Percentiles rank a stretch among this genome's conserved stretches.
Evolutionary conservation across 345 rosid genomes (phyloP).

Genomic region (Rhodamnia argentea): DNA sequence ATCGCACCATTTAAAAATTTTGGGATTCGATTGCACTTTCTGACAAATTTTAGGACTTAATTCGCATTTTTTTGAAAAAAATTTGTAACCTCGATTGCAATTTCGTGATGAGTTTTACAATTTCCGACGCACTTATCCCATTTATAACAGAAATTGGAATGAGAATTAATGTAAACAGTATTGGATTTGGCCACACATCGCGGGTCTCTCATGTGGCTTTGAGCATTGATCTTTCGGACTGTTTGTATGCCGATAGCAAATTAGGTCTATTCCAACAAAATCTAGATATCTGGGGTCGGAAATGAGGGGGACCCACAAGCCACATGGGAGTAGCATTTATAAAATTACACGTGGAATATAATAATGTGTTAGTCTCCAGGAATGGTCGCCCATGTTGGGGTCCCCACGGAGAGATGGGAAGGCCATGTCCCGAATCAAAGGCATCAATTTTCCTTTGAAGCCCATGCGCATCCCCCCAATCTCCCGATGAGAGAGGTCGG

Average conservation of each 20-base stretch:
- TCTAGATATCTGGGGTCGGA: background rate
- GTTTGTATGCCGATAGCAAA: background rate
- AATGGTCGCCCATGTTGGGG: background rate
- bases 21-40: background rate
- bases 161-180: background rate
- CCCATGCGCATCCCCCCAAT: background rate
- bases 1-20: background rate
- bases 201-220: background rate
- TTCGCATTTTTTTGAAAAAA: no score
- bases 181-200: background rate
- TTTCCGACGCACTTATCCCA: no score
- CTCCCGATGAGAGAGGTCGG: background rate
- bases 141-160: background rate
- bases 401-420: background rate
- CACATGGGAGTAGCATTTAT: background rate
- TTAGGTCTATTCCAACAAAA: background rate
- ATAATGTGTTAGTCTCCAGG: background rate
- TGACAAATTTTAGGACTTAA: background rate
- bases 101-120: background rate
- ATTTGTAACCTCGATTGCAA: background rate
- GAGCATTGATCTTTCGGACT: background rate
- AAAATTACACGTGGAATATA: background rate
- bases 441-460: background rate
- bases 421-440: background rate
- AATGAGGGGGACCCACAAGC: background rate